Percentiles rank a stretch among this genome's conserved stretches.
Conservation (phyloP, 2,329 filamentous ascomycete species). For the Parastagonospora nodorum region DNA sequence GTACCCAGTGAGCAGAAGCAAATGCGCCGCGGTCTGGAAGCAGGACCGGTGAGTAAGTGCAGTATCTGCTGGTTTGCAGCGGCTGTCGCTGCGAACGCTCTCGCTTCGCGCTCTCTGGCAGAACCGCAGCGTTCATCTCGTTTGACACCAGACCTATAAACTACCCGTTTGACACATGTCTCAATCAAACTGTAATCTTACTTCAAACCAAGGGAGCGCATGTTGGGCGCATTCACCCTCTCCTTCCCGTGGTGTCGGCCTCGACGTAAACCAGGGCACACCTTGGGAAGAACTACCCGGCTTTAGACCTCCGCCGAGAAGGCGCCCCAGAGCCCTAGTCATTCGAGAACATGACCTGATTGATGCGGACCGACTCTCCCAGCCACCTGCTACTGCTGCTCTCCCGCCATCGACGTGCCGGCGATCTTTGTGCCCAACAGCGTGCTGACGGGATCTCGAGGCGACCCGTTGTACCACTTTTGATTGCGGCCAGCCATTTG, state of each 20-base stretch:
- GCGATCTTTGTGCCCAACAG: conserved; percentile 18
- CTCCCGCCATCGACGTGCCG: conserved; percentile 12
- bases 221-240: neutral
- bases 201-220: neutral
- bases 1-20: conserved; percentile 14
- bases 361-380: conserved; percentile 15
- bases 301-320: conserved; percentile 11
- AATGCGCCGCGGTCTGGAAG: neutral
- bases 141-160: neutral
- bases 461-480: conserved; percentile 17
- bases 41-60: conserved; percentile 5
- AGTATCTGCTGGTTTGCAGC: neutral
- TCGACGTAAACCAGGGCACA: neutral
- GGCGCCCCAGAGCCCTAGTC: conserved; percentile 9
- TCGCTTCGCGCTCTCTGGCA: neutral
- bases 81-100: neutral
- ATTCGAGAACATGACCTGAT: conserved; percentile 4
- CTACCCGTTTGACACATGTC: neutral
- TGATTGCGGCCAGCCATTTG: neutral
- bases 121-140: neutral
- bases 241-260: neutral
- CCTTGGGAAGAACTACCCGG: neutral
- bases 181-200: neutral
- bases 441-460: conserved; percentile 14
- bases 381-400: conserved; percentile 11